These are phyloP conservation scores for Tricholoma saponaceum DNA, from an alignment of 768 basidiomycete genomes.

Conservation along the genomic window DNA sequence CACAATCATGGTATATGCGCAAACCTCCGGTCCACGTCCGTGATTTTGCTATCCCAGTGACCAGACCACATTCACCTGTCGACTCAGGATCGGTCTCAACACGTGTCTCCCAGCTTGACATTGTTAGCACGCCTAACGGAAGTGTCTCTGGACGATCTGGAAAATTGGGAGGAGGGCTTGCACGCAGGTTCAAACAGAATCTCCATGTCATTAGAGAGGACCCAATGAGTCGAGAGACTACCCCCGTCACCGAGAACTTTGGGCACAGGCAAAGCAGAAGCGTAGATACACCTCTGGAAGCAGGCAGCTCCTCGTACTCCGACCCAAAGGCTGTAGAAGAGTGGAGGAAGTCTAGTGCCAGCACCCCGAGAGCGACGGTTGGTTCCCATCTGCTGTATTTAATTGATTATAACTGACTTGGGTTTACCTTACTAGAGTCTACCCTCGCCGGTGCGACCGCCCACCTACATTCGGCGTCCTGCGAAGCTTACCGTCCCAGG, in stretches of 20 bases:
- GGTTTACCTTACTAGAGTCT: slow-evolving; percentile 1
- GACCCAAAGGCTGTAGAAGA: slow-evolving; percentile 13
- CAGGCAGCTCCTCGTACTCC: slow-evolving; percentile 9
- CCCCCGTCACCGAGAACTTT: slow-evolving; percentile 11
- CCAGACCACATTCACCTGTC: slow-evolving; percentile 18
- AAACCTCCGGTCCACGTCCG: slow-evolving; percentile 15
- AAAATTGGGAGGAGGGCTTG: slow-evolving; percentile 8
- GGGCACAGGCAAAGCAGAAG: slow-evolving; percentile 5
- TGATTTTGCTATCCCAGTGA: slow-evolving; percentile 13
- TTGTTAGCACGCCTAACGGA: slow-evolving; percentile 19
- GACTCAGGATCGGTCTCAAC: slow-evolving; percentile 25
- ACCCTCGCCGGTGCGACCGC: background rate
- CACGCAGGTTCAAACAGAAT: slow-evolving; percentile 21
- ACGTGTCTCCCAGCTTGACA: slow-evolving; percentile 31
- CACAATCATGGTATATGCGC: slow-evolving; percentile 28
- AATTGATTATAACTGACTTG: background rate
- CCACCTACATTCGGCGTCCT: slow-evolving; percentile 9
- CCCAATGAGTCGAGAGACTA: slow-evolving; percentile 26
- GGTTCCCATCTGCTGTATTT: background rate
- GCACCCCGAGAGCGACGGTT: slow-evolving; percentile 9
- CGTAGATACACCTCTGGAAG: background rate
- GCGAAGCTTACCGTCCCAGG: slow-evolving; percentile 16
- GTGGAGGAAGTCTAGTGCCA: slow-evolving; percentile 15
- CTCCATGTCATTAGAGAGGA: slow-evolving; percentile 39
- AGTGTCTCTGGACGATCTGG: slow-evolving; percentile 21